Percentiles rank a stretch among this genome's conserved stretches.
Conservation (phyloP, 352 stramenopile species). For the Globisporangium sylvaticum region DNA sequence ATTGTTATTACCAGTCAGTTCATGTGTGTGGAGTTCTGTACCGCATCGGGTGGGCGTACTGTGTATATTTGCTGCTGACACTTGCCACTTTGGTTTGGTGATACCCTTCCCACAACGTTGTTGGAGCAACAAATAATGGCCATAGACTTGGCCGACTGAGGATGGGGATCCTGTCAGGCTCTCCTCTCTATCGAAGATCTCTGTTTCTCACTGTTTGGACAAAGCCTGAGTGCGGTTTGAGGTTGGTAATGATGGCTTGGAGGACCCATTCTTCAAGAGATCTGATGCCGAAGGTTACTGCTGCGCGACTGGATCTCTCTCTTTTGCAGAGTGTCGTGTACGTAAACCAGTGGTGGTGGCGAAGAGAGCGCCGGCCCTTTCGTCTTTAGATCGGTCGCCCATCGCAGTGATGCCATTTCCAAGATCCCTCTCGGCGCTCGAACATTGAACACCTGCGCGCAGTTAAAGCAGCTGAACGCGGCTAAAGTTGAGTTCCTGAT, state of each 20-base stretch:
- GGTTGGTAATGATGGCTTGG: neutral
- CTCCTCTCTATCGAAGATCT: neutral
- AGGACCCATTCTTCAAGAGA: neutral
- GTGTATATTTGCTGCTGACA: neutral
- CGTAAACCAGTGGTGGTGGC: neutral
- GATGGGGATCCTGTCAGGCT: neutral
- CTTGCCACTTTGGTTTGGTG: neutral
- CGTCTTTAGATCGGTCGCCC: too few relatives aligned
- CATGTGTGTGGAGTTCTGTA: neutral
- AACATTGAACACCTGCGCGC: neutral
- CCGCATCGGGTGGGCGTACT: neutral
- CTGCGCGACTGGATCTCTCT: neutral
- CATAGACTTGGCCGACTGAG: neutral
- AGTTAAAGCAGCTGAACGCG: neutral
- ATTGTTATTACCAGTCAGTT: neutral
- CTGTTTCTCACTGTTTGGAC: neutral
- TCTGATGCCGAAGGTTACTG: neutral
- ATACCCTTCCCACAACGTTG: neutral
- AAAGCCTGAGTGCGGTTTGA: neutral
- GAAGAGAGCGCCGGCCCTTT: neutral
- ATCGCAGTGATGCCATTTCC: neutral
- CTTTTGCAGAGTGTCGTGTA: neutral
- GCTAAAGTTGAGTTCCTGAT: neutral
- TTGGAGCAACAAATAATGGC: neutral
- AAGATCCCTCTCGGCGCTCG: neutral